Conservation (phyloP, 73 alveolate genomes). For the Paramecium caudatum region DNA sequence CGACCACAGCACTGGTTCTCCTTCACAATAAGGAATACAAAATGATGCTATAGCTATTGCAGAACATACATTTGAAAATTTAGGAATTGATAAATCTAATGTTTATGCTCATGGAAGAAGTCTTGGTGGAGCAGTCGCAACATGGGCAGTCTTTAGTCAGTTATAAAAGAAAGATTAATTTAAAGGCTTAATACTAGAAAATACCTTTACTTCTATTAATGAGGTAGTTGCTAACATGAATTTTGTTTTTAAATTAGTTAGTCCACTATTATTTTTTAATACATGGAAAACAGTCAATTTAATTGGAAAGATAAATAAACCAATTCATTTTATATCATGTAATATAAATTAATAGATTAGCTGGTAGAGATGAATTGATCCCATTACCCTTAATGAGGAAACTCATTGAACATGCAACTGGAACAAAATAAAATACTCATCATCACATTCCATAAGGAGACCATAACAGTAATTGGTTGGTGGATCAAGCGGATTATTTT, state of each 20-base stretch:
- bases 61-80: conserved; percentile 22
- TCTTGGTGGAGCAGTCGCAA: conserved; percentile 73
- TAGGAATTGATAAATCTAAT: conserved; percentile 9
- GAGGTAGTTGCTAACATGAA: conserved; percentile 59
- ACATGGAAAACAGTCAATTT: conserved; percentile 45
- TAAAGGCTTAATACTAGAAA: conserved; percentile 65
- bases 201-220: conserved; percentile 48
- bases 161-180: neutral
- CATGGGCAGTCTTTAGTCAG: conserved; percentile 18
- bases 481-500: conserved; percentile 58
- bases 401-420: neutral
- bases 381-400: conserved; percentile 35
- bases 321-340: conserved; percentile 63
- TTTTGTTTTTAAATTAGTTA: neutral
- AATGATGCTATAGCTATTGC: conserved; percentile 67
- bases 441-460: conserved; percentile 75
- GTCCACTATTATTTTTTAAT: conserved; percentile 15
- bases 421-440: neutral
- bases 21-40: conserved; percentile 23
- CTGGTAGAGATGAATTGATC: conserved; percentile 65
- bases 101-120: conserved; percentile 74
- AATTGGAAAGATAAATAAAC: conserved; percentile 12
- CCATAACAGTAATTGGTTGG: conserved; percentile 75
- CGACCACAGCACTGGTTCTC: conserved; percentile 10
- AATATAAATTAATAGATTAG: neutral